Base-by-base conservation (phyloP, 1,284 basidiomycete genomes). In the Microbotryum saponariae region DNA sequence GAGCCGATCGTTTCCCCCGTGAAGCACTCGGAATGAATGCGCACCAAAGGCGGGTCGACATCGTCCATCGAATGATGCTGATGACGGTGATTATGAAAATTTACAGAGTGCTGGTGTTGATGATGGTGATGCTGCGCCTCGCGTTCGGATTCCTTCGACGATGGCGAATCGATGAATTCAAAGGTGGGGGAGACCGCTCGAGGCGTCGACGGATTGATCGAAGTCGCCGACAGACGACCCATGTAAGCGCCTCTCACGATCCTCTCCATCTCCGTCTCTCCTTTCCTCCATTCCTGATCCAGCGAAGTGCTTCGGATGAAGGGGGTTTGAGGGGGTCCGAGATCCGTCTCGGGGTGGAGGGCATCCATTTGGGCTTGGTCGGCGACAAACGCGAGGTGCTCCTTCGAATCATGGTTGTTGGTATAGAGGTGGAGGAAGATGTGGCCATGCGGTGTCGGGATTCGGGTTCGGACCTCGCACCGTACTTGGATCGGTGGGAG, bases 21-120 rank as follows among this genome's bases (percentile, higher is more conserved):
- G 77, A 93, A 98, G 76, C 96, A 98, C 75, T 98, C 96, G 23
- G 91, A 94, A 77, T 99, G 96, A 58, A 99, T 93, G 25, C 96
- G 85, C 42, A 99, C 86, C 57, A 98, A 83, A 0, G 96, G 91
- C 0, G 86, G 78, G 14, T 70, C 65, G 61, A 50, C 16, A 58
- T 51, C 21, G 54, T 25, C 12, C 50, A 10, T 7, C 29, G 18
- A 31, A 20, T 21, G 48, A n/a, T 25, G 54, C 25, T 18, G 42
- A 5, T n/a, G 46, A 21, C 46, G 31, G 31, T 31, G 31, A 31
- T 31, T 9, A 1, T 31, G 31, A 31, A 31, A 8, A 9, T 31
- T 6, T 31, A 31, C 31, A 31, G 31, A 8, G 31, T 31, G 31
- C 9, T 31, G 31, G 31, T 31, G 31, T 2, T 31, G 31, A 31